Evolutionary conservation across 495 filamentous ascomycete genomes (phyloP).

Genomic region (Neurospora africana): DNA sequence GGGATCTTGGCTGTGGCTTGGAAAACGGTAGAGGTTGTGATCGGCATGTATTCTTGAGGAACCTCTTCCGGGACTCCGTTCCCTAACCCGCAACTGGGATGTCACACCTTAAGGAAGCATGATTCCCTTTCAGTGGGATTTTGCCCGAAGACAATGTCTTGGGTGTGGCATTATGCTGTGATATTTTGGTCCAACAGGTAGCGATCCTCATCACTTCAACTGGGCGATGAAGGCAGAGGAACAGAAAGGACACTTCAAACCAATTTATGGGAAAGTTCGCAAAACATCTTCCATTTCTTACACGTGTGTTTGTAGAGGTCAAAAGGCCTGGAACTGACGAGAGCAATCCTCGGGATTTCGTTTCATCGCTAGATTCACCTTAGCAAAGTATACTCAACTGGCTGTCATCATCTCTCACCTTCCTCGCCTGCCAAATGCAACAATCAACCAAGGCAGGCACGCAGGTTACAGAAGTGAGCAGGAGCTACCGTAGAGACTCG

Average conservation of each 20-base stretch:
- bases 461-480: not conserved
- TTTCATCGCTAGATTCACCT: too few species aligned
- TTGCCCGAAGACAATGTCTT: too few species aligned
- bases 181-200: not conserved
- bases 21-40: too few species aligned
- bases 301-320: too few species aligned
- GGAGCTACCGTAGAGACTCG: too few species aligned
- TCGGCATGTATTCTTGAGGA: constrained; percentile 9
- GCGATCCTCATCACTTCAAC: not conserved
- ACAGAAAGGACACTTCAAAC: too few species aligned
- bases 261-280: too few species aligned
- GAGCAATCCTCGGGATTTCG: too few species aligned
- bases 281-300: too few species aligned
- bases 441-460: not conserved
- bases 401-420: not conserved
- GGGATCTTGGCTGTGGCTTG: too few species aligned
- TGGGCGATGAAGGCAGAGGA: not conserved
- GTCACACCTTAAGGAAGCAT: not conserved
- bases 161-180: not conserved
- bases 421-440: not conserved
- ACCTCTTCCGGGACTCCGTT: not conserved
- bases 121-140: not conserved
- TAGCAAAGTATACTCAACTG: too few species aligned
- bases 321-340: too few species aligned
- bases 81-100: not conserved